Evolutionary conservation across 2,329 filamentous ascomycete species (phyloP), one percentile per base, ranked within the genome.

Genomic region (Diaporthe ilicicola): DNA sequence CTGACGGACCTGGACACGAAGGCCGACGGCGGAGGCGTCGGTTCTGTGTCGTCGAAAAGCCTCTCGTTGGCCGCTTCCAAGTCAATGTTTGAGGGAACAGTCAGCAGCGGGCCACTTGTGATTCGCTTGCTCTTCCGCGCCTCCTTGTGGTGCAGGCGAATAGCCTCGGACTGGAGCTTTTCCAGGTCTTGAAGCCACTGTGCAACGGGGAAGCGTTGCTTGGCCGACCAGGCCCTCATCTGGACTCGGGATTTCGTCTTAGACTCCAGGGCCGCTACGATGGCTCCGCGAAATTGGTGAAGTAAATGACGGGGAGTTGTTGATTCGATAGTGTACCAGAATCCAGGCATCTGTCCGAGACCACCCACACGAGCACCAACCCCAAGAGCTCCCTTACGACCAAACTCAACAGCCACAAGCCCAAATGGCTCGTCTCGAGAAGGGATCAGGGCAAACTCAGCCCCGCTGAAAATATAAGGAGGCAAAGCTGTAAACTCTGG

Each of bases 311-410:
- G 85, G 0, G 89, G 90, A 1, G 88, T 88, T 7, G 86, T 89
- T 0, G 89, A 91, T 77, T 92, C 90, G 69, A 92, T 88, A 0
- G 90, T 91, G 78, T 88, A 92, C 90, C 90, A 92, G 87, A 90
- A 92, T 29, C 90, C 90, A 24, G 90, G 90, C 90, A 92, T 92
- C 76, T 91, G 88, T n/a, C 90, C 89, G 27, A 92, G 83, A 68
- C 90, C 90, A 74, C 90, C 90, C 46, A 92, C 90, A 67, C 89
- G 84, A 46, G 90, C 88, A 55, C 90, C 90, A 69, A 92, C 89
- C 74, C 90, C 90, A 53, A 92, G 83, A 24, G 90, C 90, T 75
- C 90, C 90, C 78, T 92, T 92, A 29, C 90, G 84, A 70, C 90
- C 90, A 74, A 92, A 92, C 75, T 92, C 90, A 54, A 92, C 90